Conservation (phyloP, 306 rosid species). For the Pterocarpus santalinus region DNA sequence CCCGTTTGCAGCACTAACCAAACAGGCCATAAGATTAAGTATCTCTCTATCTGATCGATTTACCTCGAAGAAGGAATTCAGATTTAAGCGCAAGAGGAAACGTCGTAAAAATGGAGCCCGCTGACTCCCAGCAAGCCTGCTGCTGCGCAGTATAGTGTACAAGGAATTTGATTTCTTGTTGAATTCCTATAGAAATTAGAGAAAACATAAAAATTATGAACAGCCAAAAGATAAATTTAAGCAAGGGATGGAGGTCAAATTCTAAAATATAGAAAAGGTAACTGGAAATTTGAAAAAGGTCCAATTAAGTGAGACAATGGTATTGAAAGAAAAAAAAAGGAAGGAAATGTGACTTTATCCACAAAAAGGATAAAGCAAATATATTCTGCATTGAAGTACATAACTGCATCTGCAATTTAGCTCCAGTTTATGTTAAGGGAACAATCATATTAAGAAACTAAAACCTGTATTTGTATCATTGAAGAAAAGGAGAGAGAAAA, state of each 20-base stretch:
- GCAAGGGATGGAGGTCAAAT: neutral
- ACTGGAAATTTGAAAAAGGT: neutral
- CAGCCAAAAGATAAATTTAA: slow-evolving; percentile 9
- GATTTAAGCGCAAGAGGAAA: slow-evolving; percentile 86
- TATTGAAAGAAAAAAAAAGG: too few species aligned
- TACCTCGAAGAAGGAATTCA: slow-evolving; percentile 95
- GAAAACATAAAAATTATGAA: slow-evolving; percentile 21
- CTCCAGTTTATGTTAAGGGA: neutral
- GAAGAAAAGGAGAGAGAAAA: neutral
- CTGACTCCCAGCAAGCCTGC: slow-evolving; percentile 98
- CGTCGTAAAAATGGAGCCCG: slow-evolving; percentile 94
- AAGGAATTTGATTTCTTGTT: slow-evolving; percentile 97
- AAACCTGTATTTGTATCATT: too few species aligned
- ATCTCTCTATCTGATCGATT: slow-evolving; percentile 4
- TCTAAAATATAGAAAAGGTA: neutral
- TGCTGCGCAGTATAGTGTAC: slow-evolving; percentile 94
- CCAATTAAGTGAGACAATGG: neutral
- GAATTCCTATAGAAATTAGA: slow-evolving; percentile 71
- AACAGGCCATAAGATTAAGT: slow-evolving; percentile 5
- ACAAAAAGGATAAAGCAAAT: neutral
- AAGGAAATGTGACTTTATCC: neutral
- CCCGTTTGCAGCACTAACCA: neutral
- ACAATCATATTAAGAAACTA: too few species aligned
- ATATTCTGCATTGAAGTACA: neutral
- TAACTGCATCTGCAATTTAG: neutral